Evolutionary conservation across 2,329 filamentous ascomycete genomes (phyloP).

Genomic region (Lecanicillium sp.): DNA sequence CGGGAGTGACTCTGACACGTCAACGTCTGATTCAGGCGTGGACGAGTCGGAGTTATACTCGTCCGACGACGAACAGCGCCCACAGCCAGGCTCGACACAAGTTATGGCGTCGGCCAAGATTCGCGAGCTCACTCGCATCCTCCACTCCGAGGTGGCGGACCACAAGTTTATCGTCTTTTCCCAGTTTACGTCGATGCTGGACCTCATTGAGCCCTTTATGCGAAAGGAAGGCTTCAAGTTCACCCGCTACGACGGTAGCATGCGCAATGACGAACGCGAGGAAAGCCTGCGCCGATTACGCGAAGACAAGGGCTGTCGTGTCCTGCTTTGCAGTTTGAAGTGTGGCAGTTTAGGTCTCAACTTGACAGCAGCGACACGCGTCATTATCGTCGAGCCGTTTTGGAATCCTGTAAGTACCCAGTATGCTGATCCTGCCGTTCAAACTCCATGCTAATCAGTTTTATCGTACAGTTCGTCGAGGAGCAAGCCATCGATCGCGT

Average conservation of each 20-base stretch:
- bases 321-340: conserved; percentile 87
- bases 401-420: conserved; percentile 74
- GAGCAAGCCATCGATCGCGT: conserved; percentile 98
- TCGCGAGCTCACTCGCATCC: conserved; percentile 71
- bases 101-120: conserved; percentile 83
- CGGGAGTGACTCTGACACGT: conserved; percentile 2
- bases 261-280: conserved; percentile 90
- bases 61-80: conserved; percentile 30
- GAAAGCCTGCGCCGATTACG: conserved; percentile 72
- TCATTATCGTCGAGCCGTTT: conserved; percentile 94
- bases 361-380: conserved; percentile 84
- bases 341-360: conserved; percentile 92
- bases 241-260: conserved; percentile 87
- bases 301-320: conserved; percentile 64
- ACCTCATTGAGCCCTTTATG: conserved; percentile 90
- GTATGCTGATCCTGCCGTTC: not conserved
- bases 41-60: conserved; percentile 34
- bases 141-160: conserved; percentile 66
- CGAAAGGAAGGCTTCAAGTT: conserved; percentile 65
- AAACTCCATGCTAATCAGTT: conserved; percentile 2
- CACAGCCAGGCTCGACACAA: conserved; percentile 28
- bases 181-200: conserved; percentile 96
- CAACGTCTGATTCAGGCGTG: conserved; percentile 20
- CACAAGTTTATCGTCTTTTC: conserved; percentile 99
- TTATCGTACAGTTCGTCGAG: conserved; percentile 70